Evolutionary conservation across 306 rosid species (phyloP), one percentile per base, ranked within the genome.

Genomic region (Prunus fruticosa): DNA sequence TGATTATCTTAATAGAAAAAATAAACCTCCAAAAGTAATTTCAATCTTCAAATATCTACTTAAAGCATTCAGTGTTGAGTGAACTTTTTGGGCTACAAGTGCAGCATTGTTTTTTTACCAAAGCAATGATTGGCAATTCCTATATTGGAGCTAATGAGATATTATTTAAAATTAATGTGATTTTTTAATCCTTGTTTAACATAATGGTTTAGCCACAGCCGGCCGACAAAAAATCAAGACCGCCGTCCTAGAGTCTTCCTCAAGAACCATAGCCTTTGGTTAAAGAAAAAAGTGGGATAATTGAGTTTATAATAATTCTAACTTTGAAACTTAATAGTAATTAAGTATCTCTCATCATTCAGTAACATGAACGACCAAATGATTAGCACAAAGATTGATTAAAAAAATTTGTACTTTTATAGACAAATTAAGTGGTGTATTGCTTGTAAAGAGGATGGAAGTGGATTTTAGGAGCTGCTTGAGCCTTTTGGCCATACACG

Each of bases 151-250:
- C 12, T 45, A 19, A 56, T 22, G 66, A 56, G 41, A 22, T 45
- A 23, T 22, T 58, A 58, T 14, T 66, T 41, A 11, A 76, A 34
- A 20, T 19, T 10, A 22, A 19, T 57, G 50, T 23, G 69, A 12
- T 45, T 41, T 64, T 28, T 64, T 64, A 38, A 10, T 10, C 58
- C 15, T 15, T 49, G n/a, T 47, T 49, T 46, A 60, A 69, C 75
- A 71, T 72, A 89, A 92, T 88, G 93, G 90, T 84, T 74, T 75
- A 78, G 81, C 84, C 95, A 88, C 95, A 81, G 90, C 93, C 87
- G 92, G 80, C 87, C 20, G 69, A 84, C 88, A 77, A 86, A 82
- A 77, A 77, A 77, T 76, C 49, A 64, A 78, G 43, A 47, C 52
- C 81, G 87, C 87, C 86, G 80, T 71, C 76, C 85, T 78, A 73